phyloP scores from a whole-genome alignment of 352 stramenopile species.

The Phytophthora capsici region DNA sequence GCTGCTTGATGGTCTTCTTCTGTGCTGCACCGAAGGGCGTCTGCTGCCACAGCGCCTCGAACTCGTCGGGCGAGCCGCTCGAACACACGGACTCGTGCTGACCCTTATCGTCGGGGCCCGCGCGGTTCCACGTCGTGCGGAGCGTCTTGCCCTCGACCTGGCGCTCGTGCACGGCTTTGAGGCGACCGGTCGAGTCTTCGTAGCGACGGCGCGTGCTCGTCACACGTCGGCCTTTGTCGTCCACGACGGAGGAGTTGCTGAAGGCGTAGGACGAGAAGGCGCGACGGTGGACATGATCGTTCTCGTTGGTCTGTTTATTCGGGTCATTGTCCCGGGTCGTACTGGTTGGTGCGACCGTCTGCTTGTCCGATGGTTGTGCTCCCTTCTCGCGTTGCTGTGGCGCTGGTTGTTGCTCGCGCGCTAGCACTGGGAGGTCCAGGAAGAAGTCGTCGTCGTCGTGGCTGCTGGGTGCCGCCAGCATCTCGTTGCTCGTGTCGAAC shows the following conservation, averaged over 20 bases:
- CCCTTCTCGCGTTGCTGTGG: not conserved
- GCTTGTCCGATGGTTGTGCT: conserved; percentile 17
- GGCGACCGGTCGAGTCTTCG: conserved; percentile 49
- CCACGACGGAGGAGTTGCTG: conserved; percentile 38
- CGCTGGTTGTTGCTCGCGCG: conserved; percentile 5
- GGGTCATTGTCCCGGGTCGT: not conserved
- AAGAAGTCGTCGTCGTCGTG: conserved; percentile 25
- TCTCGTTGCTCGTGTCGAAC: conserved; percentile 14
- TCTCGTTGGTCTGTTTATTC: not conserved
- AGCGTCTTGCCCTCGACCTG: conserved; percentile 51
- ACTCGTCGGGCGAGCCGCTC: conserved; percentile 49
- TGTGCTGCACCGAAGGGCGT: conserved; percentile 57
- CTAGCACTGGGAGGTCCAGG: conserved; percentile 13
- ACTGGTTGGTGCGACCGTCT: not conserved
- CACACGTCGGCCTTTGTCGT: conserved; percentile 45
- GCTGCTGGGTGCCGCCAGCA: conserved; percentile 3
- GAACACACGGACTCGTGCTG: conserved; percentile 43
- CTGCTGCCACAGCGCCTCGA: conserved; percentile 55
- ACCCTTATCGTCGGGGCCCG: conserved; percentile 38
- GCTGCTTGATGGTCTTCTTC: conserved; percentile 30
- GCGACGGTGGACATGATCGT: not conserved
- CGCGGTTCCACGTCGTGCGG: conserved; percentile 42
- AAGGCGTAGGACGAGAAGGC: conserved; percentile 55
- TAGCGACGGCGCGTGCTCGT: conserved; percentile 41
- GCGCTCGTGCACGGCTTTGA: conserved; percentile 36